These are phyloP conservation scores for Chlamydomonas sphaeroides DNA, from an alignment of 139 green algal genomes.

Conservation along the genomic window DNA sequence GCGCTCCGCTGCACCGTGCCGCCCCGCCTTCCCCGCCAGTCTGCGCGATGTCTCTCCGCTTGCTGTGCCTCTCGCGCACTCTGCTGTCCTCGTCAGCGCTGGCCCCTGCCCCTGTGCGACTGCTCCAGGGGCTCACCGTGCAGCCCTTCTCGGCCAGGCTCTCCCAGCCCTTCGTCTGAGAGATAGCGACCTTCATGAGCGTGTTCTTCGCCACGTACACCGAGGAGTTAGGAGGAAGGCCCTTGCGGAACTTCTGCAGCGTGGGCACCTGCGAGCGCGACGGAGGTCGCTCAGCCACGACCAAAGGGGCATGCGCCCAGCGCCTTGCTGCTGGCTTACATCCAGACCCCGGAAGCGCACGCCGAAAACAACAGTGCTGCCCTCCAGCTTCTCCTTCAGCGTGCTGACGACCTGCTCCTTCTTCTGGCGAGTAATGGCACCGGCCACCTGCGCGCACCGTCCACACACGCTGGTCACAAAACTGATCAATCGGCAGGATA, in stretches of 20 bases:
- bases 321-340: constrained; percentile 62
- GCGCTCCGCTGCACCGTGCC: too few species aligned
- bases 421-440: constrained; percentile 77
- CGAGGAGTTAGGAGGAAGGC: constrained; percentile 70
- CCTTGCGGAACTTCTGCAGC: constrained; percentile 78
- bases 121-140: constrained; percentile 46
- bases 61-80: too few species aligned
- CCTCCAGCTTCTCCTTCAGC: constrained; percentile 76
- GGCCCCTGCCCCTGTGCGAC: too few species aligned
- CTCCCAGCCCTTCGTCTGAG: constrained; percentile 73
- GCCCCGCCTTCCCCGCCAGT: too few species aligned
- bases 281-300: constrained; percentile 3
- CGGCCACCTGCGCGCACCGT: constrained; percentile 66
- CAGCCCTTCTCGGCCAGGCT: constrained; percentile 56
- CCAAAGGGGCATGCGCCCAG: neutral
- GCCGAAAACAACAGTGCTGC: constrained; percentile 82
- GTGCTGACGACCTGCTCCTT: constrained; percentile 82
- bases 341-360: constrained; percentile 83
- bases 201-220: constrained; percentile 90
- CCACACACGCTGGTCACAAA: neutral
- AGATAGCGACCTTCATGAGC: constrained; percentile 78
- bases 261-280: constrained; percentile 69
- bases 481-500: neutral
- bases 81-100: too few species aligned
- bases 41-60: too few species aligned